A percentile compares a stretch with the other conserved stretches of the same genome.
Evolutionary conservation across 2,329 filamentous ascomycete species (phyloP).

Genomic region (Cladosporium sp.): DNA sequence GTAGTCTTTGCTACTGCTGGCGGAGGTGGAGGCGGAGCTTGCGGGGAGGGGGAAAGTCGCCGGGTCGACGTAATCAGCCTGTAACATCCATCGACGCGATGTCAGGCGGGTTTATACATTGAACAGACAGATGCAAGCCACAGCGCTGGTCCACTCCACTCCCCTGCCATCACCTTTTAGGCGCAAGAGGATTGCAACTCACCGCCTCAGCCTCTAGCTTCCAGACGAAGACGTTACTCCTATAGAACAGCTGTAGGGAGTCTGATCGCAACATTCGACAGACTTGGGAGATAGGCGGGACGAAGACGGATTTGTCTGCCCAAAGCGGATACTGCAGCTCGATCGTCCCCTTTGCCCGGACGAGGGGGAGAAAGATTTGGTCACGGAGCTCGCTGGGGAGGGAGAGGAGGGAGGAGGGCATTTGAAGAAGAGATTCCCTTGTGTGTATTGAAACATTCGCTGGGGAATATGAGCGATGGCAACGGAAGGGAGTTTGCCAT

Average conservation of each 20-base stretch:
- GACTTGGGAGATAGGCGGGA: slow-evolving; percentile 16
- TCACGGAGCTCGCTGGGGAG: slow-evolving; percentile 19
- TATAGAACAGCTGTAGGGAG: slow-evolving; percentile 19
- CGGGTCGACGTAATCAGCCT: not conserved
- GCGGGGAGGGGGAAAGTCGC: slow-evolving; percentile 9
- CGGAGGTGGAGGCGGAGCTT: slow-evolving; percentile 1
- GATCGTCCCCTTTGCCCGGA: slow-evolving; percentile 15
- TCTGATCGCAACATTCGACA: slow-evolving; percentile 17
- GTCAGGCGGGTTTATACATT: not conserved
- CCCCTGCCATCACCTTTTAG: too few relatives aligned
- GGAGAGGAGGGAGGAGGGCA: slow-evolving; percentile 12
- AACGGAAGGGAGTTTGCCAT: too few relatives aligned
- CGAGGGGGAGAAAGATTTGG: slow-evolving; percentile 13
- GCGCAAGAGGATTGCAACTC: not conserved
- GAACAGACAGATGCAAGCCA: not conserved
- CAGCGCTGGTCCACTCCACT: too few relatives aligned
- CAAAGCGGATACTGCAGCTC: slow-evolving; percentile 21
- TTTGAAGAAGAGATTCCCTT: not conserved
- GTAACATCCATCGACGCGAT: too few relatives aligned
- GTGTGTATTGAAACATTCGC: too few relatives aligned
- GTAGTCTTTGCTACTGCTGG: not conserved
- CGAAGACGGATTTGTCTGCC: slow-evolving; percentile 16
- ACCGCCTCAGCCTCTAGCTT: slow-evolving; percentile 16
- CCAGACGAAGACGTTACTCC: slow-evolving; percentile 21
- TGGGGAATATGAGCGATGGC: too few relatives aligned